Evolutionary conservation across 2,329 filamentous ascomycete species (phyloP), one percentile per base, ranked within the genome.

Genomic region (Colletotrichum sansevieriae): DNA sequence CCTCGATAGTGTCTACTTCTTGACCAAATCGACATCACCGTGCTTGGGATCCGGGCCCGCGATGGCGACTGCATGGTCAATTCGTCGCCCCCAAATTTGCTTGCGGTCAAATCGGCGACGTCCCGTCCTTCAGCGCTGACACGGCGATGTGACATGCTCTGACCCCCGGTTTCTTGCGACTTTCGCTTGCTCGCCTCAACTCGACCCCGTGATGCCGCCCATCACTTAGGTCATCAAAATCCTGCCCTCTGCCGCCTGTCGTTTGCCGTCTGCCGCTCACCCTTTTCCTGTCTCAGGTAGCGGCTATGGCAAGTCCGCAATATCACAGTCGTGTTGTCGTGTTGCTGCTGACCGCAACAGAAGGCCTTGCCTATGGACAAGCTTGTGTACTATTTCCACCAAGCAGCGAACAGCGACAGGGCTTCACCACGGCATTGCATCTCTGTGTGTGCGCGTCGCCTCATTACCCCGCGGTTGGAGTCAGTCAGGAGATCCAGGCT

Each of bases 181-280:
- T 8, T 37, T n/a, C 13, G n/a, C 13, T 39, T 59, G 49, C 49
- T 70, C 59, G 65, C 71, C 70, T 69, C 71, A 73, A 60, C 65
- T 73, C 44, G 72, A 70, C 74, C 75, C 73, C 74, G 73, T 77
- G 76, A 78, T 75, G 71, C 47, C 58, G 63, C 65, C 64, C 68
- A 71, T 75, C 74, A 62, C 49, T 61, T 44, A 51, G 63, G 66
- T 69, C 47, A 56, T 65, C 29, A 15, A 60, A 56, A 22, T 22
- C 22, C 22, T 22, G 22, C 22, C 22, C 46, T 55, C 37, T 61
- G 44, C 37, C 56, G 65, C 35, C 43, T 68, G 60, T 54, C 55
- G 41, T 33, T 41, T 47, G 51, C 47, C 55, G 54, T 29, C 49
- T 37, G 20, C 49, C 47, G 44, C 15, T 35, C 7, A 39, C 61